Percentiles rank a stretch among this genome's conserved stretches.
Evolutionary conservation across 768 basidiomycete genomes (phyloP).

Genomic region (Podaxis carcinomalis): DNA sequence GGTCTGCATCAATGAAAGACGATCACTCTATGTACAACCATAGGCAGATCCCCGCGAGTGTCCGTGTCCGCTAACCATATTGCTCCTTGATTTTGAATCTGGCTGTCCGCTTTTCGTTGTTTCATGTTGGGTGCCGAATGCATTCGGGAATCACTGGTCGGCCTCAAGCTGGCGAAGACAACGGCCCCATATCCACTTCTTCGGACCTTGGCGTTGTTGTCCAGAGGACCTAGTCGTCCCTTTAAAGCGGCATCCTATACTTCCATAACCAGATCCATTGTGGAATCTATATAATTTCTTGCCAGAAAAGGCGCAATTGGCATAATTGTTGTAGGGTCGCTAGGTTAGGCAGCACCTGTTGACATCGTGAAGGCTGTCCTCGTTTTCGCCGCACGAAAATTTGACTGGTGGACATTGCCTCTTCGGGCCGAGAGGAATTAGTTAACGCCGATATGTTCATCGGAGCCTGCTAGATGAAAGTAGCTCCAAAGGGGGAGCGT

Average conservation of each 20-base stretch:
- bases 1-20: not conserved
- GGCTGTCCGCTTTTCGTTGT: not conserved
- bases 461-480: not conserved
- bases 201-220: not conserved
- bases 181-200: not conserved
- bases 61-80: not conserved
- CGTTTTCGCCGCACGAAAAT: constrained; percentile 3
- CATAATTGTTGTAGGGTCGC: not conserved
- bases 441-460: not conserved
- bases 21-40: not conserved
- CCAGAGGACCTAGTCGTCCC: not conserved
- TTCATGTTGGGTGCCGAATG: not conserved
- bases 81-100: not conserved
- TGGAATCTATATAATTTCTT: not conserved
- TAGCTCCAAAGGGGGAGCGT: not conserved
- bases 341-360: not conserved
- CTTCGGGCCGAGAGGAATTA: not conserved
- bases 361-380: not conserved
- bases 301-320: not conserved
- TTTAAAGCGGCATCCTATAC: not conserved
- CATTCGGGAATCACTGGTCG: too few species aligned
- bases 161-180: not conserved
- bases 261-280: not conserved
- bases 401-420: not conserved
- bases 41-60: not conserved